Percentiles rank a stretch among this genome's conserved stretches.
phyloP scores from a whole-genome alignment of 169 alveolate species.

The Theileria orientalis region DNA sequence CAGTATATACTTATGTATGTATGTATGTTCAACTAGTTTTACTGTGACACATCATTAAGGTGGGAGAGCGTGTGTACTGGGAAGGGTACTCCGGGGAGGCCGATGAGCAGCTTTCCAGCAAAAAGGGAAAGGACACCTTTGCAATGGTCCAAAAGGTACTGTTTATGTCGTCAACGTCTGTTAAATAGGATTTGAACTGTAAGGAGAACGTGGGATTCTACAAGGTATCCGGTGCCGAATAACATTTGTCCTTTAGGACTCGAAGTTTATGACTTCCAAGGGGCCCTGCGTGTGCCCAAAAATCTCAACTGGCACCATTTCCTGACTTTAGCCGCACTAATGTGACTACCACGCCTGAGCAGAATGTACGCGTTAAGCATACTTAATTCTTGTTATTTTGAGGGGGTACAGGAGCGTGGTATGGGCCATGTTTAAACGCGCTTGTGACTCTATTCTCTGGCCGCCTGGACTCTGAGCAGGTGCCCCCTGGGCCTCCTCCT shows the following conservation, averaged over 20 bases:
- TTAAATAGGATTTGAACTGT: constrained; percentile 51
- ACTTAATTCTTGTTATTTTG: constrained; percentile 15
- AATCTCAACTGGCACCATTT: constrained; percentile 53
- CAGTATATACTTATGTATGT: too few relatives aligned
- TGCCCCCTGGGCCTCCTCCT: too few relatives aligned
- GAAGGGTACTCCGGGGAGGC: constrained; percentile 74
- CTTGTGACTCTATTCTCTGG: neutral
- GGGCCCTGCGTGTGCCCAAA: constrained; percentile 60
- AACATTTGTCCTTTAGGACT: constrained; percentile 16
- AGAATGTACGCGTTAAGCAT: neutral
- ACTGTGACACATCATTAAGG: too few relatives aligned
- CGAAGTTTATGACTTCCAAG: constrained; percentile 42
- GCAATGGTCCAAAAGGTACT: constrained; percentile 69
- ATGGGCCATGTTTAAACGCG: neutral
- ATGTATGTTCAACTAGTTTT: too few relatives aligned
- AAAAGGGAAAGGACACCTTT: constrained; percentile 77
- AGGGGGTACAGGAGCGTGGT: constrained; percentile 21
- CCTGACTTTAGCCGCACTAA: constrained; percentile 7
- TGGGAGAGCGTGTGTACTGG: constrained; percentile 66
- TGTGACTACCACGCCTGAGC: neutral
- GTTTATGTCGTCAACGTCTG: neutral
- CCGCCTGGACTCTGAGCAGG: too few relatives aligned
- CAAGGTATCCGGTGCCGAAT: constrained; percentile 35
- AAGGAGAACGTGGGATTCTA: constrained; percentile 50
- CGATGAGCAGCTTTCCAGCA: constrained; percentile 68